Evolutionary conservation across 176 grass and related monocot species (phyloP), one percentile per base, ranked within the genome.

Genomic region (Avena eriantha): DNA sequence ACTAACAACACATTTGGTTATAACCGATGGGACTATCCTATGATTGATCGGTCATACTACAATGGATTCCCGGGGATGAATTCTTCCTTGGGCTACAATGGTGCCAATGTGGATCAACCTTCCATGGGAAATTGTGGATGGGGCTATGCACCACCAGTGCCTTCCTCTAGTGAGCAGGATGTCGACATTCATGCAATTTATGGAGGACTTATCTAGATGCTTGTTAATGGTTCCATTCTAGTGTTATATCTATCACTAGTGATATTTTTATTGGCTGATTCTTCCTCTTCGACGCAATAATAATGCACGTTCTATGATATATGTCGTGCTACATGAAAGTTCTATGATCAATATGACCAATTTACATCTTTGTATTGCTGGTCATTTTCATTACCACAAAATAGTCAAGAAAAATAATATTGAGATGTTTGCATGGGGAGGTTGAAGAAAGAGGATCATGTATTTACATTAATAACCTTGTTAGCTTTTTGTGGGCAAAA

Each of bases 121-220:
- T 39, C 33, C 68, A 70, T 70, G 34, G 68, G 35, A 70, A 70
- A 70, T 70, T 35, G 68, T 70, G 68, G 68, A 70, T 70, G 68
- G 35, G 68, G 36, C 36, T 35, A 43, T 41, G 68, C 36, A 39
- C 9, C 18, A 0, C 35, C 35, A 21, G 17, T 5, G 14, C 19
- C 54, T 16, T 76, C 23, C 51, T 76, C 73, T 47, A 50, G 3
- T 31, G 3, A 14, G 23, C 14, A 76, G 10, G 23, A 76, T 76
- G 47, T 5, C 14, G 7, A 51, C 51, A 13, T 2, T 5, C 23
- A 0, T 51, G 24, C 22, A 76, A 0, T 10, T 8, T 51, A 51
- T 51, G 73, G 23, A 51, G 73, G 47, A 9, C 7, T 76, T 7
- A 2, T 16, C 1, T 76, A 76, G 73, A 18, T 50, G 14, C 3